Conservation (phyloP, 108 stramenopile genomes). For the Nitzschia inconspicua region DNA sequence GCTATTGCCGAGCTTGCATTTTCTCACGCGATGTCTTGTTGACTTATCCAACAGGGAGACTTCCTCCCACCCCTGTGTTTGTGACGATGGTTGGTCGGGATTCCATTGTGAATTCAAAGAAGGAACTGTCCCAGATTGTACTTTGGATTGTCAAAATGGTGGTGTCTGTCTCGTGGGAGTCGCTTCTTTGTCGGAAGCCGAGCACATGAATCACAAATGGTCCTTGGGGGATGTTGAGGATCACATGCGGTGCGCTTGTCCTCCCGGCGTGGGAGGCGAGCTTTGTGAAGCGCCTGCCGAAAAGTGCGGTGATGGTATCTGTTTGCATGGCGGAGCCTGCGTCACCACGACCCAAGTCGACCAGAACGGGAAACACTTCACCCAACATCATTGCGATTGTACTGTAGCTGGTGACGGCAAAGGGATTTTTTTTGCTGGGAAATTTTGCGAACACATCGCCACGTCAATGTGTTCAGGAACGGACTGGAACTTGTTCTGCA, state of each 20-base stretch:
- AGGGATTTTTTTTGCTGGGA: conserved; percentile 9
- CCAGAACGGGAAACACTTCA: neutral
- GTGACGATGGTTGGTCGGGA: conserved; percentile 22
- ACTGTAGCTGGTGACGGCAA: conserved; percentile 27
- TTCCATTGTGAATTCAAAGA: conserved; percentile 28
- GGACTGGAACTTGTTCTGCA: conserved; percentile 3
- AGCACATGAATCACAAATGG: conserved; percentile 12
- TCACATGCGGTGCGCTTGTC: conserved; percentile 40
- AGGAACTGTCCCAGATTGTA: conserved; percentile 35
- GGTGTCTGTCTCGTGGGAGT: conserved; percentile 38
- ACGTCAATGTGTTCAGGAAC: neutral
- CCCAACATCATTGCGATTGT: conserved; percentile 46
- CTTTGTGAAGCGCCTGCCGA: conserved; percentile 26
- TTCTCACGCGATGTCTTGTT: neutral
- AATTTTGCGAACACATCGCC: conserved; percentile 13
- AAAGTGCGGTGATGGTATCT: conserved; percentile 30
- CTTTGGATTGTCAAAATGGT: conserved; percentile 33
- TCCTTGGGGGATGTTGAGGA: conserved; percentile 16
- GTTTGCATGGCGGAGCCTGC: conserved; percentile 36
- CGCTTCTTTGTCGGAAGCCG: neutral
- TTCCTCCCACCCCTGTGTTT: conserved; percentile 11
- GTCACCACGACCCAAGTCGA: conserved; percentile 4
- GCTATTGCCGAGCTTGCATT: neutral
- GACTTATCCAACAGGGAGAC: neutral
- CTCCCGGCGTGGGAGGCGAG: conserved; percentile 27